Evolutionary conservation across 306 rosid species (phyloP).

Genomic region (Glycine soja): DNA sequence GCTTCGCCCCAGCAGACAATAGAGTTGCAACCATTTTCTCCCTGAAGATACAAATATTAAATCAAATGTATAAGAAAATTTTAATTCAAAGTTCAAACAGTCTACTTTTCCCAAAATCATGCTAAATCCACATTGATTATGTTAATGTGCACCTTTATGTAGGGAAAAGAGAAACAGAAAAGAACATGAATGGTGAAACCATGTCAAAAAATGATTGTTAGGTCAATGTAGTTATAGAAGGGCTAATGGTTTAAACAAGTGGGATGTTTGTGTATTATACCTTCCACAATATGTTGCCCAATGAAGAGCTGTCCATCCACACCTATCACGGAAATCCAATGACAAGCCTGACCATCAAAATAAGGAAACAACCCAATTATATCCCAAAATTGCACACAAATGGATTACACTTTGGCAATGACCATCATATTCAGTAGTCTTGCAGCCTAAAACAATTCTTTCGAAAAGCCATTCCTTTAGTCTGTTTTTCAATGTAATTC

Average conservation of each 20-base stretch:
- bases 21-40: conserved; percentile 88
- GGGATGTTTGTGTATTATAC: conserved; percentile 48
- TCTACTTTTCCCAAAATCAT: conserved; percentile 31
- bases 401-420: conserved; percentile 95
- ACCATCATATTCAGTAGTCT: conserved; percentile 69
- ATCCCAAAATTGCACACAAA: conserved; percentile 85
- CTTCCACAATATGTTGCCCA: conserved; percentile 96
- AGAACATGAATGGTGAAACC: conserved; percentile 32
- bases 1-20: conserved; percentile 84
- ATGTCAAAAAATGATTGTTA: conserved; percentile 32
- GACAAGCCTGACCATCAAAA: conserved; percentile 88
- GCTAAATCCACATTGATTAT: conserved; percentile 24
- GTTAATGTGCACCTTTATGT: conserved; percentile 6
- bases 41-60: conserved; percentile 55
- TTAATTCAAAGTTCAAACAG: conserved; percentile 16
- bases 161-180: conserved; percentile 11
- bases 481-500: conserved; percentile 68
- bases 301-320: conserved; percentile 98
- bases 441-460: conserved; percentile 68
- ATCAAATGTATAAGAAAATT: conserved; percentile 28
- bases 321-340: conserved; percentile 85
- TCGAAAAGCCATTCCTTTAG: conserved; percentile 90
- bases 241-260: conserved; percentile 32
- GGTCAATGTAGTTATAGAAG: conserved; percentile 30
- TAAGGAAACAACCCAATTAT: conserved; percentile 82